Percentiles rank a stretch among this genome's conserved stretches.
Evolutionary conservation across 208 protist genomes (phyloP).

Genomic region (Kentomonas sorsogonicus): DNA sequence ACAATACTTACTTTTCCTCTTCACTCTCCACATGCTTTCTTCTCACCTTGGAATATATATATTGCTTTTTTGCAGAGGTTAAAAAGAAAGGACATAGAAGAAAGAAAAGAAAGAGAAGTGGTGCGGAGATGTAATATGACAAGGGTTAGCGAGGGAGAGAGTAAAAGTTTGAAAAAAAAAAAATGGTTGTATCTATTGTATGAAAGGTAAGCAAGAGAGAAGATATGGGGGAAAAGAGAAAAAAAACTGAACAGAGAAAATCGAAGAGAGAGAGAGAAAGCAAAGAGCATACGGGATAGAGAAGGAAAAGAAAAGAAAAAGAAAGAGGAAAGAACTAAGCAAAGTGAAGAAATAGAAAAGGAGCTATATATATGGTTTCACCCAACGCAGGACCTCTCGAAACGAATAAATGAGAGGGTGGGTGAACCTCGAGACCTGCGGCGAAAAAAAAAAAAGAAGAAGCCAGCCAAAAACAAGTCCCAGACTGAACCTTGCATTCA

Average conservation of each 20-base stretch:
- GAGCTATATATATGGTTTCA: too few species aligned
- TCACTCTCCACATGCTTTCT: too few species aligned
- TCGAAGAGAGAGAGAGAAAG: not conserved
- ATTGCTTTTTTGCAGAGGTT: not conserved
- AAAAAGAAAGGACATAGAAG: not conserved
- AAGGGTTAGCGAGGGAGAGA: not conserved
- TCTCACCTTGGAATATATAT: not conserved
- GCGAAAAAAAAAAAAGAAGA: too few species aligned
- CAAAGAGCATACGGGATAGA: not conserved
- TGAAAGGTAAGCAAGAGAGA: not conserved
- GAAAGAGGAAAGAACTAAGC: not conserved
- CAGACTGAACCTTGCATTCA: too few species aligned
- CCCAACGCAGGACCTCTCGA: too few species aligned
- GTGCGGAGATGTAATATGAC: not conserved
- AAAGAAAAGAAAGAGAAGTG: not conserved
- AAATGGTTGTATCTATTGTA: not conserved
- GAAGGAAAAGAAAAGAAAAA: slow-evolving; percentile 9
- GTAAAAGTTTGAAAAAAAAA: slow-evolving; percentile 9
- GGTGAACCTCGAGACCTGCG: too few species aligned
- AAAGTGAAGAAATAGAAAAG: slow-evolving; percentile 3
- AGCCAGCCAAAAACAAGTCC: too few species aligned
- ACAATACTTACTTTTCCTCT: too few species aligned
- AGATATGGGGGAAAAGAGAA: slow-evolving; percentile 5
- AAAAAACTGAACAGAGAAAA: slow-evolving; percentile 3
- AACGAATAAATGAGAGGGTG: too few species aligned